These are phyloP conservation scores for Alternaria sp. DNA, from an alignment of 2,329 filamentous ascomycete genomes.

Conservation along the genomic window DNA sequence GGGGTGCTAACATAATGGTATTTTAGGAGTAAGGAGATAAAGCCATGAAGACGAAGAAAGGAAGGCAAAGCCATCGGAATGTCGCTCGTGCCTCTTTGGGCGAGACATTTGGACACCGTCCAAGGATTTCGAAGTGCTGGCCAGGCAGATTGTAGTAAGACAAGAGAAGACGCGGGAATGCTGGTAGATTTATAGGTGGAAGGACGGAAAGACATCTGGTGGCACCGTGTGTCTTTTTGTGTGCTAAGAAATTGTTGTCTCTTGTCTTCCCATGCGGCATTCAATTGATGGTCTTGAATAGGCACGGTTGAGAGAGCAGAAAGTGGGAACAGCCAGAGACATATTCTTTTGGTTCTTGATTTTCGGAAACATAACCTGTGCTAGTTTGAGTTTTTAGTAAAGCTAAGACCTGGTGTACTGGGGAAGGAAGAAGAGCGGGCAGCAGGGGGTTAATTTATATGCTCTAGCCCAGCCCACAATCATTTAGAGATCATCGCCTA, in stretches of 20 bases:
- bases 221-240: neutral
- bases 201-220: neutral
- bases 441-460: neutral
- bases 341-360: neutral
- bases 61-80: neutral
- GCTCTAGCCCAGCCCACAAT: neutral
- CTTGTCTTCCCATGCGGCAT: accelerated
- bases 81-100: neutral
- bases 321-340: neutral
- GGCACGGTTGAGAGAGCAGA: neutral
- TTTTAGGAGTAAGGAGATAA: no score
- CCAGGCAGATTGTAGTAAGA: neutral
- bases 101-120: neutral
- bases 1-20: no score
- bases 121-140: neutral
- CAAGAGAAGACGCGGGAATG: neutral
- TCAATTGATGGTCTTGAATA: neutral
- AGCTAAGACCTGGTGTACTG: no score
- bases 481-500: neutral
- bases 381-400: no score
- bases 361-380: no score
- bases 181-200: neutral
- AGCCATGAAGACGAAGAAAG: neutral
- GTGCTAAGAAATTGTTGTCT: neutral
- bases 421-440: neutral